These are phyloP conservation scores for Arctium lappa DNA, from an alignment of 129 eudicot genomes.

Conservation along the genomic window DNA sequence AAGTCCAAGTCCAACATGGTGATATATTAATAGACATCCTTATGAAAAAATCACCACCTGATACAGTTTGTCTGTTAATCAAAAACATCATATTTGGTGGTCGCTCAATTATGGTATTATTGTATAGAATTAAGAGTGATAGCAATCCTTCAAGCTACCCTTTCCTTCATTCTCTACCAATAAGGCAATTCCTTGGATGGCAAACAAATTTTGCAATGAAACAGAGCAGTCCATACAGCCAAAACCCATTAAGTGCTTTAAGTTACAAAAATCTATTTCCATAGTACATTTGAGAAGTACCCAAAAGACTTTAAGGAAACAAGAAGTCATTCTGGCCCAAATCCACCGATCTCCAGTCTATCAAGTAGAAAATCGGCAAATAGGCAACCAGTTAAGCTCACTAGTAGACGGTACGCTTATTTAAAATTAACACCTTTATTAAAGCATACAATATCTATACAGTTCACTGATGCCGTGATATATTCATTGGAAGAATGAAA, in stretches of 20 bases:
- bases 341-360: not conserved
- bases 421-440: not conserved
- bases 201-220: not conserved
- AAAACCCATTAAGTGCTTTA: not conserved
- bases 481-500: not conserved
- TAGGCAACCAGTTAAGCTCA: not conserved
- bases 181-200: not conserved
- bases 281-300: not conserved
- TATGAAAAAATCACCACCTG: not conserved
- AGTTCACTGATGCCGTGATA: not conserved
- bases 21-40: not conserved
- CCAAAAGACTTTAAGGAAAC: not conserved
- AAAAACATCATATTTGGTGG: not conserved
- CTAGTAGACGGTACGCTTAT: not conserved
- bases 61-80: not conserved
- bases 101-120: not conserved
- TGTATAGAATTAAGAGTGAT: not conserved
- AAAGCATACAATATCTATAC: not conserved
- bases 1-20: not conserved
- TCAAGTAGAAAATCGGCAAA: not conserved
- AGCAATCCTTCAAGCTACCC: not conserved
- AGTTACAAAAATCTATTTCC: slow-evolving; percentile 5
- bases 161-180: not conserved
- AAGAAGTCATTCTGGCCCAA: not conserved
- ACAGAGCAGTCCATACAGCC: not conserved